Conservation (phyloP, 2,329 filamentous ascomycete species). For the Ascochyta koolunga region DNA sequence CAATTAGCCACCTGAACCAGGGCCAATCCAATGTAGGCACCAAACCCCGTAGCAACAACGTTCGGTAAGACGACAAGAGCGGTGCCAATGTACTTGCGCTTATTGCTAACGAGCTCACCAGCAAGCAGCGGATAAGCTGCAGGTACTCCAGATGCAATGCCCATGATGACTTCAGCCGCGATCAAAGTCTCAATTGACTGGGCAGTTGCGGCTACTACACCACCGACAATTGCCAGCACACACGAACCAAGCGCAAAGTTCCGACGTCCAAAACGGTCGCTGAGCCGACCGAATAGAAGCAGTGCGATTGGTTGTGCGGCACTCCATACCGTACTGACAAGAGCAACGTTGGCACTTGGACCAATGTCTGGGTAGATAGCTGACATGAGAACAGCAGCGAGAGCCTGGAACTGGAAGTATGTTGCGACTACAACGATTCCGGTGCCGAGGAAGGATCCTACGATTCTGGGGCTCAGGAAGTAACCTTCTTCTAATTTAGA, state of each 20-base stretch:
- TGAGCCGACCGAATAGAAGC: conserved; percentile 19
- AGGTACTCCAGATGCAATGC: conserved; percentile 25
- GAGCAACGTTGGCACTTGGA: conserved; percentile 16
- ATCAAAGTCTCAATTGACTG: conserved; percentile 31
- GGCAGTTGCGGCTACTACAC: conserved; percentile 32
- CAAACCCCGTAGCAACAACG: conserved; percentile 48
- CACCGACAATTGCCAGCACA: conserved; percentile 20
- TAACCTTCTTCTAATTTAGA: conserved; percentile 15
- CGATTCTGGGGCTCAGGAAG: conserved; percentile 15
- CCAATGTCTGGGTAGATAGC: conserved; percentile 21
- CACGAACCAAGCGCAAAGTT: conserved; percentile 15
- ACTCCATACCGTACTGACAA: conserved; percentile 17
- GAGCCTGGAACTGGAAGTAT: conserved; percentile 26
- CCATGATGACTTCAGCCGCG: conserved; percentile 29
- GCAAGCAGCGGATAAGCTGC: conserved; percentile 23
- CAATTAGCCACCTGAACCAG: conserved; percentile 47
- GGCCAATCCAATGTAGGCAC: conserved; percentile 54
- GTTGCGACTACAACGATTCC: conserved; percentile 21
- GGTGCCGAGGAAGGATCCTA: conserved; percentile 23
- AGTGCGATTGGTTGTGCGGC: conserved; percentile 18
- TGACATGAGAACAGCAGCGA: conserved; percentile 14
- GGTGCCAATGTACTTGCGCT: conserved; percentile 26
- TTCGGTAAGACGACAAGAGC: conserved; percentile 24
- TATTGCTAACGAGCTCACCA: conserved; percentile 39
- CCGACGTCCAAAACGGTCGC: conserved; percentile 19